phyloP scores from a whole-genome alignment of 2,329 filamentous ascomycete genomes.

The Penicillium hesseltinei region DNA sequence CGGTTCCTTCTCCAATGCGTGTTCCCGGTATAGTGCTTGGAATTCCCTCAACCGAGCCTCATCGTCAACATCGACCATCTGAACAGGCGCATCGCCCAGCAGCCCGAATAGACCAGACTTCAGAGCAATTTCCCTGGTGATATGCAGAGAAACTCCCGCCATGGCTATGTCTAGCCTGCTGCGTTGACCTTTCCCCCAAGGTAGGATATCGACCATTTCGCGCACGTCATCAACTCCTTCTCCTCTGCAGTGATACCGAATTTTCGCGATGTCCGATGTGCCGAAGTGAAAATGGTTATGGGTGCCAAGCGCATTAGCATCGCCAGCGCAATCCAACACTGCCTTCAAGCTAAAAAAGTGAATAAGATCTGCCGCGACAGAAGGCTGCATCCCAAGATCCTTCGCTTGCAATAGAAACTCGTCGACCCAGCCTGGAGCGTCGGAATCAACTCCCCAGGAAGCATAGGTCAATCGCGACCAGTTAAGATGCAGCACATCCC shows the following conservation, averaged over 20 bases:
- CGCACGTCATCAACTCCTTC: too few relatives aligned
- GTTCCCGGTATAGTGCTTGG: not conserved
- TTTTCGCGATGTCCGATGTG: too few relatives aligned
- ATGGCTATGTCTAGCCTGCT: too few relatives aligned
- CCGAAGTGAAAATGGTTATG: too few relatives aligned
- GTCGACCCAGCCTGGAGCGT: not conserved
- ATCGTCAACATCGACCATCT: constrained; percentile 5
- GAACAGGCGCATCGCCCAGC: constrained; percentile 6
- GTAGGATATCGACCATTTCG: too few relatives aligned
- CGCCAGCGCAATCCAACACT: not conserved
- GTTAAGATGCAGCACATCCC: not conserved
- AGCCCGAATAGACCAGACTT: constrained; percentile 2
- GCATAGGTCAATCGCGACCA: not conserved
- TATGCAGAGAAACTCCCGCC: too few relatives aligned
- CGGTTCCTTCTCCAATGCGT: not conserved
- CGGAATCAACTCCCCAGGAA: not conserved
- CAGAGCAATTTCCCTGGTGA: not conserved
- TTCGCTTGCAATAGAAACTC: not conserved
- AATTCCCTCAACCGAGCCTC: not conserved
- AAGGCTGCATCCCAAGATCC: not conserved
- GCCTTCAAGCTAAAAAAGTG: not conserved
- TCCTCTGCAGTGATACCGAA: too few relatives aligned
- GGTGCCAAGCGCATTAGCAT: too few relatives aligned
- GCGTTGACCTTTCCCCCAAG: too few relatives aligned
- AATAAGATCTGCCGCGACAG: not conserved